Percentiles rank a stretch among this genome's conserved stretches.
These are phyloP conservation scores for Lyophyllum semitale DNA, from an alignment of 768 basidiomycete genomes.

Conservation along the genomic window DNA sequence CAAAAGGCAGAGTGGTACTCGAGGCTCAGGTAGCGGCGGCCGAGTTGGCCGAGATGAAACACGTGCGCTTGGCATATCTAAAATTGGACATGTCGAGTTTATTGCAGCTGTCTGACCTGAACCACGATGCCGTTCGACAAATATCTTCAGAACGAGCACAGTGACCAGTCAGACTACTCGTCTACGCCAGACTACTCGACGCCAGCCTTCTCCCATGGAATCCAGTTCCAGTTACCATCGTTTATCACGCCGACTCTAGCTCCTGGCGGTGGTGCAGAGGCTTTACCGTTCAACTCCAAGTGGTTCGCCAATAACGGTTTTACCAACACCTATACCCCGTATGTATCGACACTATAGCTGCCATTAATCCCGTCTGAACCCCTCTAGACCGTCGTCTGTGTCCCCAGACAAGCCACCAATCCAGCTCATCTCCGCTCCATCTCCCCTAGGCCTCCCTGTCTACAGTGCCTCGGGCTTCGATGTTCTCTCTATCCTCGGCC, in stretches of 20 bases:
- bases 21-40: too few relatives aligned
- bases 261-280: conserved; percentile 74
- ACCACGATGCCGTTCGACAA: conserved; percentile 42
- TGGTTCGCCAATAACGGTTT: conserved; percentile 58
- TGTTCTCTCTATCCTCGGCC: conserved; percentile 76
- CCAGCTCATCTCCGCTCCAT: conserved; percentile 23
- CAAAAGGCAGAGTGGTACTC: too few relatives aligned
- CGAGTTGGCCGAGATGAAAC: background rate
- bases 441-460: conserved; percentile 51
- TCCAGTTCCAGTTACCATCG: conserved; percentile 62
- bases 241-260: conserved; percentile 69
- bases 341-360: background rate
- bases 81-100: background rate
- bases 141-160: conserved; percentile 33
- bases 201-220: conserved; percentile 2
- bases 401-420: conserved; percentile 1
- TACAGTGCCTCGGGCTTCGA: conserved; percentile 95
- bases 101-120: background rate
- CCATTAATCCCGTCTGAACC: background rate
- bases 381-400: background rate
- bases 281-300: conserved; percentile 50
- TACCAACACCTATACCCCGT: conserved; percentile 9
- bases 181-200: too few relatives aligned
- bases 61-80: background rate
- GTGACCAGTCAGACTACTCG: conserved; percentile 11